Evolutionary conservation across 2,329 filamentous ascomycete genomes (phyloP), one percentile per base, ranked within the genome.

Genomic region (Pseudopyricularia cyperi): DNA sequence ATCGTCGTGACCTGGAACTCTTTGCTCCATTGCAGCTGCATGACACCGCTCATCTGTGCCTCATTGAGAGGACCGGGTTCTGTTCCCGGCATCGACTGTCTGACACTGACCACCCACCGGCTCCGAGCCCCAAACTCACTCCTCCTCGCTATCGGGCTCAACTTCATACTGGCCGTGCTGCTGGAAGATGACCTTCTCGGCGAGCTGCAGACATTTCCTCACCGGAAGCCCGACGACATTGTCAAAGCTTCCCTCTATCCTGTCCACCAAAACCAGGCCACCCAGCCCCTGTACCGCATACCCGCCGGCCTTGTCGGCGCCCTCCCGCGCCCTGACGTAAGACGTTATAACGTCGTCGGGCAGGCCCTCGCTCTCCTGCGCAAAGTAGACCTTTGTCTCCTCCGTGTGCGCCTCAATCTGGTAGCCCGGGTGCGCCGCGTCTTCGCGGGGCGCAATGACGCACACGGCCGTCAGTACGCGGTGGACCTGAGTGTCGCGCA

Each of bases 161-260:
- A 68, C 71, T 37, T 68, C 71, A 52, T 82, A 79, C 46, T 80
- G 79, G 61, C 82, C 79, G 51, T 83, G 77, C 61, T 89, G 87
- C 57, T 79, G 81, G 59, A 84, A 82, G 57, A 96, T 74, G n/a
- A 89, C 86, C 72, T 83, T 87, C 71, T 97, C 91, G 54, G 95
- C 93, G 60, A 96, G 66, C 63, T 81, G 80, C 65, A 98, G 64
- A 12, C 83, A 87, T 58, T 79, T 77, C 59, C 89, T 78, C 57
- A 97, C 74, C 7, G 93, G 93, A 66, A 98, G 66, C 0, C 93
- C 93, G 28, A 98, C 83, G 1, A 97, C 93, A 66, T 97, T 97
- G 71, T 98, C 93, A 61, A 89, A 87, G 52, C 81, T 82, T 11
- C 93, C 93, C 57, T 95, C 87, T 57, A 98, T 86, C 66, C 77